Conservation (phyloP, 768 basidiomycete genomes). For the Pleurotus salmoneostramineus region DNA sequence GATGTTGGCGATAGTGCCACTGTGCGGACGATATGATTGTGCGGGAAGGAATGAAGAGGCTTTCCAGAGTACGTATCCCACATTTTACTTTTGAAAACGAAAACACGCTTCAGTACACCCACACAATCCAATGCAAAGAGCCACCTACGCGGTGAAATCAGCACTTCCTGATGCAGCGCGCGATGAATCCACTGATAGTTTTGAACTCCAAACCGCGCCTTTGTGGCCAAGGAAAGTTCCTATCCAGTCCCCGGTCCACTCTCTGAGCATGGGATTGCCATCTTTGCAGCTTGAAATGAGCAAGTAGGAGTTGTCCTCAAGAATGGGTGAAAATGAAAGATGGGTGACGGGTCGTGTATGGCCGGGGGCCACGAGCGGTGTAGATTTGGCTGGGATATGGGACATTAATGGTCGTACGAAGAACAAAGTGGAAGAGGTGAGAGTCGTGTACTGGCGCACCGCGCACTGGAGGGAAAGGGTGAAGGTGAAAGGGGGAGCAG, state of each 20-base stretch:
- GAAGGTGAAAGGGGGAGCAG: conserved; percentile 1
- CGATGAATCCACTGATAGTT: conserved; percentile 82
- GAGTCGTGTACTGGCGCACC: conserved; percentile 11
- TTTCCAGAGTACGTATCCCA: conserved; percentile 94
- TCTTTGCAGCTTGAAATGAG: conserved; percentile 98
- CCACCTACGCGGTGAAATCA: conserved; percentile 91
- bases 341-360: conserved; percentile 90
- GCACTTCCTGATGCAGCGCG: conserved; percentile 91
- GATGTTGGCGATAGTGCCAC: conserved; percentile 79
- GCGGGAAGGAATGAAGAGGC: conserved; percentile 92
- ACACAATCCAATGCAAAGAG: conserved; percentile 2
- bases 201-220: conserved; percentile 96
- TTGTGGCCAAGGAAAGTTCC: conserved; percentile 89
- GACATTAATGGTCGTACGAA: conserved; percentile 46
- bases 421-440: conserved; percentile 10
- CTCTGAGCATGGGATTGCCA: conserved; percentile 94
- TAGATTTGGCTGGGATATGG: conserved; percentile 52
- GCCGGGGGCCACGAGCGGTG: conserved; percentile 81
- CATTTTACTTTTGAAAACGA: conserved; percentile 74
- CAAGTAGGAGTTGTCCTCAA: conserved; percentile 83
- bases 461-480: conserved; percentile 2
- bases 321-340: conserved; percentile 85
- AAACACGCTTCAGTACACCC: conserved; percentile 10
- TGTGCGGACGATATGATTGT: conserved; percentile 96
- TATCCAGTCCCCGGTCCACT: conserved; percentile 99